Base-by-base conservation (phyloP, 2,329 filamentous ascomycete species). In the Sporothrix euskadiensis region DNA sequence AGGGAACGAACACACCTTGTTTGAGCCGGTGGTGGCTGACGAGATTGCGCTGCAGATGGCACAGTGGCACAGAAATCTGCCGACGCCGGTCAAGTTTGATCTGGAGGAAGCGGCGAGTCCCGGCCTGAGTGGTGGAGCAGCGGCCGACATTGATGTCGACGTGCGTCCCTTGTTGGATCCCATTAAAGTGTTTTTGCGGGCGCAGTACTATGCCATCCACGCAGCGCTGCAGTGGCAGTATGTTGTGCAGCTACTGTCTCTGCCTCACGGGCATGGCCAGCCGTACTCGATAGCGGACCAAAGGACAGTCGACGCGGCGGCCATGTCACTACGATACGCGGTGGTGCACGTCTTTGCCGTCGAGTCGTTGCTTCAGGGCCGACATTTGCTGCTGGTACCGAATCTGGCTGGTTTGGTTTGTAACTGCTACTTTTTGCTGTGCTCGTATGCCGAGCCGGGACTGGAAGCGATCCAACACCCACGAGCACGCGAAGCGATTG, bases 181-280 rank as follows among this genome's bases (percentile, higher is more conserved):
- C 4, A 65, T 65, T 39, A 65, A 65, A 35, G 65, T 68, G 3
- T 76, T 76, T 52, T 61, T 77, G n/a, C 71, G 76, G 1, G 75
- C 76, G 3, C 76, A 77, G 69, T 76, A 74, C 61, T 77, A 76
- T 63, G 75, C 76, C n/a, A 47, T 77, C 10, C 75, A 75, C 52
- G 74, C 76, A 9, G 75, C 74, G 6, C 61, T 77, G 22, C 73
- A 75, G 66, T 77, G 76, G 76, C 74, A 73, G 14, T 75, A 73
- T 49, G 76, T 77, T 9, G 76, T 76, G 32, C 75, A 74, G 9
- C 66, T 76, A 69, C 76, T 68, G 65, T 68, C 65, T 5, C 16
- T 19, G 26, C 65, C 44, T 26, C 57, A 61, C 4, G 26, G 2
- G 16, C 57, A 61, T 10, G 12, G 16, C 6, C 57, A 61, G 32